Evolutionary conservation across 225 moss, liverwort and hornwort species (phyloP).

Genomic region (Takakia lepidozioides): DNA sequence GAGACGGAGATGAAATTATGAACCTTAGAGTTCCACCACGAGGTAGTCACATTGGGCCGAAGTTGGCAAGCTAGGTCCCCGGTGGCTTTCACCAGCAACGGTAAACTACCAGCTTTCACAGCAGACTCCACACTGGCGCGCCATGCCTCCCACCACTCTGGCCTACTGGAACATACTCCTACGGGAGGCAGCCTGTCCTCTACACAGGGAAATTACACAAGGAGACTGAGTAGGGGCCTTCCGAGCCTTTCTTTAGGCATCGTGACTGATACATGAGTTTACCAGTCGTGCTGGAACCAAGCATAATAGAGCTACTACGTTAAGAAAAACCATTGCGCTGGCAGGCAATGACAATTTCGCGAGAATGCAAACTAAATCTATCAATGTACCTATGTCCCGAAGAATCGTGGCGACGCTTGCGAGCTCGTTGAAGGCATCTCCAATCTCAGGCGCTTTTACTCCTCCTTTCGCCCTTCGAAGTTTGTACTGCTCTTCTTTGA

Average conservation of each 20-base stretch:
- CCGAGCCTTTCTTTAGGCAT: too few species aligned
- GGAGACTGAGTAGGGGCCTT: too few species aligned
- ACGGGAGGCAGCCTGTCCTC: constrained; percentile 20
- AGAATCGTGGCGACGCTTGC: constrained; percentile 11
- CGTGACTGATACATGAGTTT: too few species aligned
- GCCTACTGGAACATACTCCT: constrained; percentile 34
- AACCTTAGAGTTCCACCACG: constrained; percentile 44
- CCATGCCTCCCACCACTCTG: constrained; percentile 31
- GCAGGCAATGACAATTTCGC: too few species aligned
- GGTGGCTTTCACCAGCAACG: constrained; percentile 21
- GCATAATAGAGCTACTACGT: too few species aligned
- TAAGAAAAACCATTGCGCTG: too few species aligned
- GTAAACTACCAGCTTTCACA: constrained; percentile 24
- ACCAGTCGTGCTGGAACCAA: too few species aligned
- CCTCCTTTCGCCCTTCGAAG: too few species aligned
- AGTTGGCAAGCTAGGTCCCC: constrained; percentile 31
- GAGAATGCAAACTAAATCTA: too few species aligned
- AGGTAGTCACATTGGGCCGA: constrained; percentile 23
- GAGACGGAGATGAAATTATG: too few species aligned
- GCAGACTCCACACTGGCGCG: constrained; percentile 19
- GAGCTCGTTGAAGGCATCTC: constrained; percentile 14
- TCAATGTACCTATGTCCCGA: constrained; percentile 13
- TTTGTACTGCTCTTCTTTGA: constrained; percentile 9
- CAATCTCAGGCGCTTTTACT: constrained; percentile 8
- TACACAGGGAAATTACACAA: constrained; percentile 8